phyloP scores from a whole-genome alignment of 148 eudicot species.

The Spergularia marina region DNA sequence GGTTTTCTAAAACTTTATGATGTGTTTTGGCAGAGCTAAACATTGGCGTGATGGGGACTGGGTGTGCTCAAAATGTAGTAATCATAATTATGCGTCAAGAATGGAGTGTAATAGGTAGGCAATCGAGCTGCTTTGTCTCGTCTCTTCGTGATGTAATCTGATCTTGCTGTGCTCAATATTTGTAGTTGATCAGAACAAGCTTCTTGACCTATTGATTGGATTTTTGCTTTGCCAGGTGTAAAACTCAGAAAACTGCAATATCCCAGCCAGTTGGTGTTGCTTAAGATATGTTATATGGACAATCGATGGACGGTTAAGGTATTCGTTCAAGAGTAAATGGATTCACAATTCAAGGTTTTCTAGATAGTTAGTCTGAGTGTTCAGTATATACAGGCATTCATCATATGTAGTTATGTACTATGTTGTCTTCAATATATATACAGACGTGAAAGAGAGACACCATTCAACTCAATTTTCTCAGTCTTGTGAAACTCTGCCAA shows the following conservation, averaged over 20 bases:
- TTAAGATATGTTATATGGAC: slow-evolving; percentile 6
- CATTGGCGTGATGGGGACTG: slow-evolving; percentile 90
- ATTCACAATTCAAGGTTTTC: not conserved
- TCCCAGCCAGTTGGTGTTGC: slow-evolving; percentile 48
- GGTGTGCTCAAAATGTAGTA: slow-evolving; percentile 79
- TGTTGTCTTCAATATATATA: too few species aligned
- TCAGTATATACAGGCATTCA: too few species aligned
- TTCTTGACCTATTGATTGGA: too few species aligned
- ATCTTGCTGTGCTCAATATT: not conserved
- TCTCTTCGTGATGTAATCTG: not conserved
- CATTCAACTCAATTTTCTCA: too few species aligned
- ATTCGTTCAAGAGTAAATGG: not conserved
- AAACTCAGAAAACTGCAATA: slow-evolving; percentile 42
- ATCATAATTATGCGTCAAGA: slow-evolving; percentile 85
- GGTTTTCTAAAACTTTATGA: not conserved
- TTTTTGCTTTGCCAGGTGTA: slow-evolving; percentile 37
- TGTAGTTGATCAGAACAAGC: too few species aligned
- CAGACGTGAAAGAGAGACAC: too few species aligned
- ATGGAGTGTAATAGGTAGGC: slow-evolving; percentile 65
- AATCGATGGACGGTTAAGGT: not conserved
- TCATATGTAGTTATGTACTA: too few species aligned
- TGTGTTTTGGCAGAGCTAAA: slow-evolving; percentile 47
- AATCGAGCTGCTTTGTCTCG: not conserved
- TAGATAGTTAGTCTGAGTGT: not conserved
- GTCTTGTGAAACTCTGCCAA: too few species aligned